Percentiles rank a stretch among this genome's conserved stretches.
Evolutionary conservation across 2,329 filamentous ascomycete genomes (phyloP).

Genomic region (Trichoderma sp.): DNA sequence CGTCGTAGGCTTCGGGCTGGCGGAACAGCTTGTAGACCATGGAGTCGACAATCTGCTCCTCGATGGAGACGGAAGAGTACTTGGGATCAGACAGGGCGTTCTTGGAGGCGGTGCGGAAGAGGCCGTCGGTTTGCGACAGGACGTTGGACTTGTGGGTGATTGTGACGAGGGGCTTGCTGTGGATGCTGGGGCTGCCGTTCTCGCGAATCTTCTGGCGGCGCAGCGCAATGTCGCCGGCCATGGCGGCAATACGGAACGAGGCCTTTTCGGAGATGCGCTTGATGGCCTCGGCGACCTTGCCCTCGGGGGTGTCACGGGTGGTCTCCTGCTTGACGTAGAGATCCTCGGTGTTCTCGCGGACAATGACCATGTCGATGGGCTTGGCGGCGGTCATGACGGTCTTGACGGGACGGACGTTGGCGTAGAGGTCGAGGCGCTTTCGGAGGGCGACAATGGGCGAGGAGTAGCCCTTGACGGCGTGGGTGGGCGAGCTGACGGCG

Average conservation of each 20-base stretch:
- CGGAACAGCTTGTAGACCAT: constrained; percentile 99
- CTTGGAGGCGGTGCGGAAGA: constrained; percentile 82
- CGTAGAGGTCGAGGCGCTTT: constrained; percentile 92
- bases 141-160: constrained; percentile 99
- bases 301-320: constrained; percentile 70
- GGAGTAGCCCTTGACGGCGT: constrained; percentile 89
- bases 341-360: constrained; percentile 98
- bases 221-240: constrained; percentile 92
- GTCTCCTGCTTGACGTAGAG: constrained; percentile 96
- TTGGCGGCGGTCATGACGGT: constrained; percentile 62
- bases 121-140: constrained; percentile 89
- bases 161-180: constrained; percentile 74
- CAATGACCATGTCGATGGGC: constrained; percentile 94
- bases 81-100: constrained; percentile 79
- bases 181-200: constrained; percentile 50
- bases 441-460: constrained; percentile 94
- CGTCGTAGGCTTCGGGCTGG: constrained; percentile 91
- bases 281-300: constrained; percentile 92
- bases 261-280: constrained; percentile 93
- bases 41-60: constrained; percentile 98
- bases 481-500: constrained; percentile 88
- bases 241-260: constrained; percentile 79
- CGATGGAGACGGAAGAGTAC: constrained; percentile 96
- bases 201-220: constrained; percentile 78
- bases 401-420: constrained; percentile 96